Percentiles rank a stretch among this genome's conserved stretches.
These are phyloP conservation scores for Corchorus olitorius DNA, from an alignment of 345 rosid species.

Conservation along the genomic window DNA sequence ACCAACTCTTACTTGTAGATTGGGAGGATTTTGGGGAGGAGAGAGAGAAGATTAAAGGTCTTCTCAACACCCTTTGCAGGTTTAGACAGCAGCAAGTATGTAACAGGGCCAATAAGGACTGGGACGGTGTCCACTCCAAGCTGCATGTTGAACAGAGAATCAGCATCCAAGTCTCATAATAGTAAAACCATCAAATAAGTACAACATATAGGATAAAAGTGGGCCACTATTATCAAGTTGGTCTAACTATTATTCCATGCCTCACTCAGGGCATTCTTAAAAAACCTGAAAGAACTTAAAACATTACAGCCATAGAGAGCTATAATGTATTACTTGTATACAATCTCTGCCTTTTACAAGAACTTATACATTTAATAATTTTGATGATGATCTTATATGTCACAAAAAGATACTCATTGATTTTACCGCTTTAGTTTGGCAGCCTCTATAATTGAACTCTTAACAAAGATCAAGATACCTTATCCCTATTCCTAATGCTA, in stretches of 20 bases:
- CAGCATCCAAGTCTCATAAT: constrained; percentile 17
- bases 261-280: background rate
- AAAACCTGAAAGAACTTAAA: background rate
- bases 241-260: background rate
- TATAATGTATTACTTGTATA: background rate
- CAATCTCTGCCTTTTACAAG: background rate
- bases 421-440: background rate
- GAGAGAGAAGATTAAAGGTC: constrained; percentile 81
- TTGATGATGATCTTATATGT: background rate
- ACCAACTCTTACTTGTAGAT: constrained; percentile 71
- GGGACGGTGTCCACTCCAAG: constrained; percentile 93
- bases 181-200: background rate
- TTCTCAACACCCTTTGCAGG: constrained; percentile 95
- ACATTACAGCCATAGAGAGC: background rate
- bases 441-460: background rate
- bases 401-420: background rate
- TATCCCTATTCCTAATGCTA: background rate
- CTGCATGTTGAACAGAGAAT: constrained; percentile 44
- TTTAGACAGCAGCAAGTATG: constrained; percentile 89
- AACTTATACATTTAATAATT: background rate
- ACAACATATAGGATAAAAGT: background rate
- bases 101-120: constrained; percentile 89
- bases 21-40: constrained; percentile 82
- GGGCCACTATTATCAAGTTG: background rate
- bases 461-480: background rate